Evolutionary conservation across 129 eudicot genomes (phyloP).

Genomic region (Oenanthe sinensis): DNA sequence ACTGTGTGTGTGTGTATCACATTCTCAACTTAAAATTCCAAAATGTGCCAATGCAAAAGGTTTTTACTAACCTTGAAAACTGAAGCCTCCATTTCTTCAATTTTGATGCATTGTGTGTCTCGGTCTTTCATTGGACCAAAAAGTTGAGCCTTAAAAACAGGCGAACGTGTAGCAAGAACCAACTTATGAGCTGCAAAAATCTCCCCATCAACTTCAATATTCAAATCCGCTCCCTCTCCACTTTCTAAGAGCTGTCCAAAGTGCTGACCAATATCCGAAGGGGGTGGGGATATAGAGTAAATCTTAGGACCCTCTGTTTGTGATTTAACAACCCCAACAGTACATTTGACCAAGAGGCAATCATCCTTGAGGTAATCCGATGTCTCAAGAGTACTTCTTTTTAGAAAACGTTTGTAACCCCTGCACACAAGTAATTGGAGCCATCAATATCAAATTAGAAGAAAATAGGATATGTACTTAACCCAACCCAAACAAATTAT

Average conservation of each 20-base stretch:
- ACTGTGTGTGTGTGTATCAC: background rate
- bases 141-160: conserved; percentile 59
- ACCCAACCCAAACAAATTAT: background rate
- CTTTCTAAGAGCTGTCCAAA: conserved; percentile 51
- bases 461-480: background rate
- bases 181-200: conserved; percentile 51
- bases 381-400: conserved; percentile 15
- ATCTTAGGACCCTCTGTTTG: conserved; percentile 29
- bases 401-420: conserved; percentile 26
- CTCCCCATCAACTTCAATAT: conserved; percentile 49
- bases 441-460: background rate
- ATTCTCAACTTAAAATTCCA: background rate
- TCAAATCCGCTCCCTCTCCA: conserved; percentile 43
- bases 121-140: conserved; percentile 59
- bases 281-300: conserved; percentile 39
- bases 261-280: conserved; percentile 46
- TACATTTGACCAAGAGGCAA: conserved; percentile 17
- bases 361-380: conserved; percentile 26
- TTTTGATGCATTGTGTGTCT: conserved; percentile 25
- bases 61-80: conserved; percentile 43
- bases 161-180: conserved; percentile 65
- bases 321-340: conserved; percentile 26
- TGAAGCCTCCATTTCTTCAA: conserved; percentile 45
- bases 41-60: background rate
- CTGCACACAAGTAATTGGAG: conserved; percentile 5